A percentile compares a stretch with the other conserved stretches of the same genome.
Evolutionary conservation across 768 basidiomycete species (phyloP).

Genomic region (Lanmaoa pseudosensibilis): DNA sequence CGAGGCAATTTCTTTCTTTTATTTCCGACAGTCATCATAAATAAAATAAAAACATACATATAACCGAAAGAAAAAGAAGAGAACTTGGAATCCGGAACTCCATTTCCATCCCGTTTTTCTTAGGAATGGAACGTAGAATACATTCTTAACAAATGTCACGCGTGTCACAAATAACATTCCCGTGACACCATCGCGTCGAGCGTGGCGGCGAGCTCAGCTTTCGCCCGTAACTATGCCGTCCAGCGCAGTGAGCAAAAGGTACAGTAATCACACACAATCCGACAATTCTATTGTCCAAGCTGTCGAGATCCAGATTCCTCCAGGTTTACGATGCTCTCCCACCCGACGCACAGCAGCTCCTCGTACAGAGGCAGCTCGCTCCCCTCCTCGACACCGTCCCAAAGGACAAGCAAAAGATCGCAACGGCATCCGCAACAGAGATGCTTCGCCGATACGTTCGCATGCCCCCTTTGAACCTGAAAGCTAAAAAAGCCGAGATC

Average conservation of each 20-base stretch:
- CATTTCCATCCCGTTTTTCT: not conserved
- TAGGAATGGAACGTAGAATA: not conserved
- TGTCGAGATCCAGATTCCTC: conserved; percentile 39
- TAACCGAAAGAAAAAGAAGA: no score
- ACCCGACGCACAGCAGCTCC: conserved; percentile 46
- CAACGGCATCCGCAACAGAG: conserved; percentile 40
- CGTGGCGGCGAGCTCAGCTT: no score
- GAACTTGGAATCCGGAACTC: not conserved
- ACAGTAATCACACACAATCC: not conserved
- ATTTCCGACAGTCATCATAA: no score
- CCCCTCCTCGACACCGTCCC: conserved; percentile 48
- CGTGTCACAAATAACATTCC: not conserved
- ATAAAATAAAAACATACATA: no score
- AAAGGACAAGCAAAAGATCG: conserved; percentile 39
- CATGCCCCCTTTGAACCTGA: conserved; percentile 53
- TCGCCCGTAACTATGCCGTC: conserved; percentile 18
- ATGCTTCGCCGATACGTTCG: conserved; percentile 38
- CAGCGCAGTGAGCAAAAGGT: conserved; percentile 19
- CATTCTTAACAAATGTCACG: not conserved
- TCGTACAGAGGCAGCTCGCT: conserved; percentile 51
- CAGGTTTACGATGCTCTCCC: conserved; percentile 52
- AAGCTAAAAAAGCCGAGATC: conserved; percentile 56
- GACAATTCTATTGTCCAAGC: not conserved
- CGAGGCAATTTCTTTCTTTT: no score
- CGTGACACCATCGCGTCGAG: no score